Base-by-base conservation (phyloP, 2,329 filamentous ascomycete species). In the Aspergillus sp. region DNA sequence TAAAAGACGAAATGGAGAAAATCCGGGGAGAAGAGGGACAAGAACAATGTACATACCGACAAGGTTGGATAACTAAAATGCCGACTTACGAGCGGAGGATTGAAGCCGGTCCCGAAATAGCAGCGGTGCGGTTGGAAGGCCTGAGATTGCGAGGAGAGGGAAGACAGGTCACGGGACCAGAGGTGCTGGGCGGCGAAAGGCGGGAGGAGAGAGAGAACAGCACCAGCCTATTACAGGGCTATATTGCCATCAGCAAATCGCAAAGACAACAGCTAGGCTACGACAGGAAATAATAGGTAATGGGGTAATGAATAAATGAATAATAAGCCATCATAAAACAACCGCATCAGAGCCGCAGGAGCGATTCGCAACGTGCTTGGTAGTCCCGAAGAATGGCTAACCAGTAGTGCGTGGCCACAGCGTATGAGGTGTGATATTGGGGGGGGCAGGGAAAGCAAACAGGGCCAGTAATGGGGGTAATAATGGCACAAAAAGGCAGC, bases 21-120 rank as follows among this genome's bases (percentile, higher is more conserved):
- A 40, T 31, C 12, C 27, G 37, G 35, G 39, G 39, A 44, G 46
- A 50, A 38, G 19, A 38, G 46, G 31, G 33, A 42, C 37, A 48
- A 19, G 40, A 49, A 51, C 35, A 37, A 50, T 44, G 43, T 60
- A 68, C 65, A 62, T 68, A 68, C 65, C 63, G 64, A 68, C 62
- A 62, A 67, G 62, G 62, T 55, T 67, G 63, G 60, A 59, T 57
- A 51, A 64, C 54, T 65, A 54, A 60, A 54, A 59, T 63, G 58
- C 61, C 61, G 61, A 64, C 56, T 65, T 59, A 58, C 59, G 59
- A 62, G 56, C 60, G 61, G 57, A 61, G 54, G 56, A 58, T 60
- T 59, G 57, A 60, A 52, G 56, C 61, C 60, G 59, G 48, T 59
- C 57, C 64, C 62, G 61, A 59, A 62, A 65, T 63, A 59, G 58